Conservation (phyloP, 164 flowering plant genomes). For the Sextonia rubra region DNA sequence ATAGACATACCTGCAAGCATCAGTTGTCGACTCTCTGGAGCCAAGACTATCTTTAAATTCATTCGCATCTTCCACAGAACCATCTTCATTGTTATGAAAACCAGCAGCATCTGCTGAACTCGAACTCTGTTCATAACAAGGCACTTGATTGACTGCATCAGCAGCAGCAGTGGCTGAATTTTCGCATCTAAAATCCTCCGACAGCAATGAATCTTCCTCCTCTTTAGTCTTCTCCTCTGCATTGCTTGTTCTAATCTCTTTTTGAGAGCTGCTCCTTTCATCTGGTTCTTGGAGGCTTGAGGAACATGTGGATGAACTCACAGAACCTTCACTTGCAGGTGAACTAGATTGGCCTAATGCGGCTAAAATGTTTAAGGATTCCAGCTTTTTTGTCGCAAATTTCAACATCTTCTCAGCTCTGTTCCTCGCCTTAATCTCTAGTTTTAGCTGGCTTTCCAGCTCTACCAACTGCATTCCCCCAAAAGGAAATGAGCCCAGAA, state of each 20-base stretch:
- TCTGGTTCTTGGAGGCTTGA: constrained; percentile 15
- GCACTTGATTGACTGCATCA: constrained; percentile 5
- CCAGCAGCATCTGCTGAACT: background rate
- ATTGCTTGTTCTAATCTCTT: background rate
- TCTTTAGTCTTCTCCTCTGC: background rate
- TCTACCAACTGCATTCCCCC: constrained; percentile 38
- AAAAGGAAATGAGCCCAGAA: background rate
- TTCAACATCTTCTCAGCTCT: constrained; percentile 69
- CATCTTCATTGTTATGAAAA: constrained; percentile 4
- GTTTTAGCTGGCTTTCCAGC: constrained; percentile 46
- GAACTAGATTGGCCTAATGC: constrained; percentile 21
- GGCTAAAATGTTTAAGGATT: constrained; percentile 38
- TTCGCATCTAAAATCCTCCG: constrained; percentile 4
- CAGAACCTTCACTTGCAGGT: constrained; percentile 21
- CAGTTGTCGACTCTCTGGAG: constrained; percentile 13
- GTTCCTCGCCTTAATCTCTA: constrained; percentile 47
- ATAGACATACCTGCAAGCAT: constrained; percentile 27
- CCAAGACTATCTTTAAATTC: constrained; percentile 7
- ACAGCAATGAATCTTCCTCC: background rate
- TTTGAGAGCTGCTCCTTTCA: constrained; percentile 20
- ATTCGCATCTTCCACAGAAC: constrained; percentile 4
- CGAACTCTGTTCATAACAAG: constrained; percentile 10
- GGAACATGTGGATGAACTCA: constrained; percentile 26
- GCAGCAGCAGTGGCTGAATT: constrained; percentile 9
- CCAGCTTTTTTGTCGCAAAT: constrained; percentile 45